A percentile compares a stretch with the other conserved stretches of the same genome.
Conservation (phyloP, 2,329 filamentous ascomycete species). For the Alternaria sp. region DNA sequence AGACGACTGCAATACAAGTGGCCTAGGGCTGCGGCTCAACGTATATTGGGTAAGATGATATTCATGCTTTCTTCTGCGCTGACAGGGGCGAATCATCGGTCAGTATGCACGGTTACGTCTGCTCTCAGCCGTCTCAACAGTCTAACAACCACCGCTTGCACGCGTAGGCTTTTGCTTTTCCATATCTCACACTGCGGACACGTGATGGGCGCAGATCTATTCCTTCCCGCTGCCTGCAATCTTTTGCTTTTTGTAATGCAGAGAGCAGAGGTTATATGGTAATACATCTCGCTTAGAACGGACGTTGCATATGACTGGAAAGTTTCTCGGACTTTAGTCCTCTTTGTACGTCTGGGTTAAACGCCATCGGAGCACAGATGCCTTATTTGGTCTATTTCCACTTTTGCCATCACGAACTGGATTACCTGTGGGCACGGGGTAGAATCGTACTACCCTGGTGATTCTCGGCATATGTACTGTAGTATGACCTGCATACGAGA, state of each 20-base stretch:
- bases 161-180: not conserved
- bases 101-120: constrained; percentile 8
- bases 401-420: not conserved
- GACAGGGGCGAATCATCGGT: constrained; percentile 5
- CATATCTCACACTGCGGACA: not conserved
- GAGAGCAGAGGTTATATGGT: not conserved
- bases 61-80: constrained; percentile 9
- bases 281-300: not conserved
- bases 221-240: not conserved
- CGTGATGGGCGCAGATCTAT: constrained; percentile 2
- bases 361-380: constrained; percentile 8
- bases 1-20: not conserved
- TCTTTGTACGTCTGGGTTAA: constrained; percentile 4
- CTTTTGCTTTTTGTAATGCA: constrained; percentile 10
- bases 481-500: constrained; percentile 6
- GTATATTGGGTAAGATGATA: constrained; percentile 5
- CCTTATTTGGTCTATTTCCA: constrained; percentile 8
- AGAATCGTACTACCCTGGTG: not conserved
- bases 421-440: not conserved
- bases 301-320: constrained; percentile 3
- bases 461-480: constrained; percentile 6
- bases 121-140: not conserved
- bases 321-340: constrained; percentile 3
- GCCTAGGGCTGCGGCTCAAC: constrained; percentile 11
- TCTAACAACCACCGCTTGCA: not conserved